Percentiles rank a stretch among this genome's conserved stretches.
Evolutionary conservation across 1,139 yeast species (phyloP).

Genomic region (Torulaspora globosa): DNA sequence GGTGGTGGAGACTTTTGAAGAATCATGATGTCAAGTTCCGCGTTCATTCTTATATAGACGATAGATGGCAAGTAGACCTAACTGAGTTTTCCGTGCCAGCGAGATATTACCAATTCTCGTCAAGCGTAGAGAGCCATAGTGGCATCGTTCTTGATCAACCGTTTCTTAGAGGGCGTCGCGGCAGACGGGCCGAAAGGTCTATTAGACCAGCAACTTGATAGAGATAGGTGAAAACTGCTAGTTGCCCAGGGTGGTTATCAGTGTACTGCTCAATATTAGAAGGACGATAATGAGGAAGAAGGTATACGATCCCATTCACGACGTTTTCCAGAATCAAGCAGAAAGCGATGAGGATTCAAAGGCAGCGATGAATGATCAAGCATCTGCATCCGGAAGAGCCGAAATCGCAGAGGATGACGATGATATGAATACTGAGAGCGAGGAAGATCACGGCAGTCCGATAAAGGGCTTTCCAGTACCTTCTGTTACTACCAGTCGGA

Average conservation of each 20-base stretch:
- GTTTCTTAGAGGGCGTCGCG: neutral
- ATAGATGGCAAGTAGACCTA: neutral
- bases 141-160: neutral
- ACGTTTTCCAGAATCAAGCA: slow-evolving; percentile 31
- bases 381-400: neutral
- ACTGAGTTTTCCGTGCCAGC: neutral
- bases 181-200: neutral
- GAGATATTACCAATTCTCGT: neutral
- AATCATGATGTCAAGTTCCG: neutral
- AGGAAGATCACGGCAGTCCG: slow-evolving; percentile 17
- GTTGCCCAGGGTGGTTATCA: no score
- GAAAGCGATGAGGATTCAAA: slow-evolving; percentile 9
- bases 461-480: slow-evolving; percentile 14
- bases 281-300: slow-evolving; percentile 26
- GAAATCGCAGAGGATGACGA: slow-evolving; percentile 3
- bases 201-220: neutral
- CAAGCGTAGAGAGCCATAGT: neutral
- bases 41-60: neutral
- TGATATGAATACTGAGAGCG: slow-evolving; percentile 23
- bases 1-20: slow-evolving; percentile 3
- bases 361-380: neutral
- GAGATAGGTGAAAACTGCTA: no score
- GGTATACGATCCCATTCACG: slow-evolving; percentile 38
- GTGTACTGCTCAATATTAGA: no score
- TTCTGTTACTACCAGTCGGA: slow-evolving; percentile 14